These are phyloP conservation scores for Talaromyces sp. DNA, from an alignment of 2,329 filamentous ascomycete species.

Conservation along the genomic window DNA sequence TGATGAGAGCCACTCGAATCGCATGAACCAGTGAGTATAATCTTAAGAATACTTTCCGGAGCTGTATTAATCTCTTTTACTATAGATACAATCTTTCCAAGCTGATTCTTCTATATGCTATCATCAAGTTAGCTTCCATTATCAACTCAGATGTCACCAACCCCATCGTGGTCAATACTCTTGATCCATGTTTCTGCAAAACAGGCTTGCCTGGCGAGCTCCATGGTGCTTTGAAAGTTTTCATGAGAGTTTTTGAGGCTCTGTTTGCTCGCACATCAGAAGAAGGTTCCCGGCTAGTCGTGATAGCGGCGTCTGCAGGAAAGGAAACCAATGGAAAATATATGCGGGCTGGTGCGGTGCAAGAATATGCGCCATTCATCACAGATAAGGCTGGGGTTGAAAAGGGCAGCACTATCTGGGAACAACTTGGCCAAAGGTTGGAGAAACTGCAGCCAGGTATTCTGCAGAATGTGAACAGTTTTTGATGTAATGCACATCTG, in stretches of 20 bases:
- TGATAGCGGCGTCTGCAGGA: conserved; percentile 1
- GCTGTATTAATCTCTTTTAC: neutral
- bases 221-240: neutral
- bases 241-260: neutral
- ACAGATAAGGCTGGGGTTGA: neutral
- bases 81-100: neutral
- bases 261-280: neutral
- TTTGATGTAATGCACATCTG: neutral
- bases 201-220: neutral
- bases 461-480: neutral
- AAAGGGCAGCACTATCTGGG: neutral
- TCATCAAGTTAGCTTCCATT: neutral
- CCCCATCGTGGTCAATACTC: neutral
- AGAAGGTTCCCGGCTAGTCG: neutral
- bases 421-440: neutral
- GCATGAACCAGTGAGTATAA: neutral
- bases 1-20: neutral
- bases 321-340: conserved; percentile 1
- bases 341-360: neutral
- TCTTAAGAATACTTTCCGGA: neutral
- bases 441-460: neutral
- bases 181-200: conserved; percentile 2
- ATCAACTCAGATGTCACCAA: neutral
- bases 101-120: neutral
- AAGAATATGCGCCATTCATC: neutral